These are phyloP conservation scores for Moniliella sp. DNA, from an alignment of 1,284 basidiomycete species.

Conservation along the genomic window DNA sequence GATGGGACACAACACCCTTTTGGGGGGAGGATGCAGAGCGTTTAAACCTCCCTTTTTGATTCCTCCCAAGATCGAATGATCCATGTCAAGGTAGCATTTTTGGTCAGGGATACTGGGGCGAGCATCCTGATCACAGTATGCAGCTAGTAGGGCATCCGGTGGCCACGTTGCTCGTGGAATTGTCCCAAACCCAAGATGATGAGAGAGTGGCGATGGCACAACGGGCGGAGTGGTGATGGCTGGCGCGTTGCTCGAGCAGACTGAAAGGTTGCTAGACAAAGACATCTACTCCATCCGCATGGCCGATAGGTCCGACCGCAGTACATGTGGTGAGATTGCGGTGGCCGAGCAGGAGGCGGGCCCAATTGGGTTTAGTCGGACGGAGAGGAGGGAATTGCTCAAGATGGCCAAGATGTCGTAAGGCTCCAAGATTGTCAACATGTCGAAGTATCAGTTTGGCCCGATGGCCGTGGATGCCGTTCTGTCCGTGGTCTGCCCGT, in stretches of 20 bases:
- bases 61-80: too few relatives aligned
- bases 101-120: constrained; percentile 94
- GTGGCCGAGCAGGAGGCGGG: constrained; percentile 85
- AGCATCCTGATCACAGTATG: constrained; percentile 32
- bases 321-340: constrained; percentile 70
- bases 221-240: constrained; percentile 98
- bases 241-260: constrained; percentile 77
- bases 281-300: constrained; percentile 96
- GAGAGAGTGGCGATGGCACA: constrained; percentile 97
- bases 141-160: constrained; percentile 91
- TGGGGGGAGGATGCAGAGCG: too few relatives aligned
- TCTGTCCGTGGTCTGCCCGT: constrained; percentile 75
- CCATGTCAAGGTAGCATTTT: too few relatives aligned
- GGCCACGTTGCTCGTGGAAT: constrained; percentile 83
- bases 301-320: constrained; percentile 91
- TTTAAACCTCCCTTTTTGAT: too few relatives aligned
- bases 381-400: constrained; percentile 48
- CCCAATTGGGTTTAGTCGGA: constrained; percentile 60
- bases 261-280: constrained; percentile 62
- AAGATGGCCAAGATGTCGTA: constrained; percentile 89
- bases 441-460: constrained; percentile 80
- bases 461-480: constrained; percentile 94
- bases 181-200: constrained; percentile 92
- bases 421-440: constrained; percentile 75
- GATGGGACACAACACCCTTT: too few relatives aligned